Evolutionary conservation across 768 basidiomycete genomes (phyloP).

Genomic region (Fistulinella prunicolor): DNA sequence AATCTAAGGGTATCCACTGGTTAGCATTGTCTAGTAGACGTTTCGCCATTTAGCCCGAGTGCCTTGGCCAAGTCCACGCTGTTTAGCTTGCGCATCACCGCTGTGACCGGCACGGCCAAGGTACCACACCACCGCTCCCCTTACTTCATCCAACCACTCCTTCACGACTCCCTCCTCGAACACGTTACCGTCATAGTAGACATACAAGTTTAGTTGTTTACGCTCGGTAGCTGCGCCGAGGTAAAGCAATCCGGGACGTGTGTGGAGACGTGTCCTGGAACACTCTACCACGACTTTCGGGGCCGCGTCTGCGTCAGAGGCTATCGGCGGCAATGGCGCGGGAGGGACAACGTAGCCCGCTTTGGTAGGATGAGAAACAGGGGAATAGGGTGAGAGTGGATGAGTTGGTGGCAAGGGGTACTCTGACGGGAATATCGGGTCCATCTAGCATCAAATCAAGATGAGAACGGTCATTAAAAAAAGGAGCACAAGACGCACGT

Average conservation of each 20-base stretch:
- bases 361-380: conserved; percentile 11
- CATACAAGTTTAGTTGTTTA: conserved; percentile 33
- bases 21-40: too few species aligned
- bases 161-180: conserved; percentile 38
- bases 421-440: conserved; percentile 33
- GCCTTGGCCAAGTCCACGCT: too few species aligned
- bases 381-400: conserved; percentile 23
- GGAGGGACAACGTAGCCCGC: conserved; percentile 5
- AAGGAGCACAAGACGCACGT: conserved; percentile 6
- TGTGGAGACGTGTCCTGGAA: conserved; percentile 30
- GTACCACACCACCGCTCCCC: conserved; percentile 32
- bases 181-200: conserved; percentile 49
- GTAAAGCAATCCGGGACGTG: conserved; percentile 44
- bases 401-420: conserved; percentile 29
- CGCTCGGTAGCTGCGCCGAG: conserved; percentile 41
- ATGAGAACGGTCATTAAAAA: background rate
- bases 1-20: too few species aligned
- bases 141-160: conserved; percentile 50
- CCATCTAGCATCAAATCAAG: conserved; percentile 24
- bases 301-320: too few species aligned
- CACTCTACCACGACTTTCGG: conserved; percentile 1
- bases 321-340: background rate
- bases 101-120: too few species aligned
- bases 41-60: too few species aligned
- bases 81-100: too few species aligned